phyloP scores from a whole-genome alignment of 2,329 filamentous ascomycete species.

The Fusarium stilboides region DNA sequence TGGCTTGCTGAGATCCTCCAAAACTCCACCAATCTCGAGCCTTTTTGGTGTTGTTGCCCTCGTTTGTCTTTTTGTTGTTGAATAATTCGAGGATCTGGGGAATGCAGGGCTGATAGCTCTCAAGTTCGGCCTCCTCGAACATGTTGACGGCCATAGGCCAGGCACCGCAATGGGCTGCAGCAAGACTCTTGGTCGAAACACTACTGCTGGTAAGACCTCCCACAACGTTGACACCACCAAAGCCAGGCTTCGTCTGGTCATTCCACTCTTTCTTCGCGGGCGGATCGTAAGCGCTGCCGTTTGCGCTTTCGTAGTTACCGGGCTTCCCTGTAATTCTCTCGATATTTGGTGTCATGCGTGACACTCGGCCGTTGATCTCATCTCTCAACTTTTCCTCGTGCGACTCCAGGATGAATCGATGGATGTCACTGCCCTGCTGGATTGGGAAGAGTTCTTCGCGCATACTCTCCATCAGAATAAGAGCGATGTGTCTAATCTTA shows the following conservation, averaged over 20 bases:
- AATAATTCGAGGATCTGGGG: conserved; percentile 57
- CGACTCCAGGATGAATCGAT: conserved; percentile 53
- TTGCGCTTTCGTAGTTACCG: conserved; percentile 32
- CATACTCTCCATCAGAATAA: conserved; percentile 62
- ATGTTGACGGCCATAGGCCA: conserved; percentile 60
- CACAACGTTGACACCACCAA: conserved; percentile 59
- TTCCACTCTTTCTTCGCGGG: conserved; percentile 46
- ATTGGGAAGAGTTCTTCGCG: conserved; percentile 62
- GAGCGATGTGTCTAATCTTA: conserved; percentile 61
- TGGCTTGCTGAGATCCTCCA: conserved; percentile 16
- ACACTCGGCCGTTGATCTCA: conserved; percentile 48
- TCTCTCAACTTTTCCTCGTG: conserved; percentile 52
- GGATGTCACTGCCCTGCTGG: conserved; percentile 58
- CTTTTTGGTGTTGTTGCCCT: conserved; percentile 24
- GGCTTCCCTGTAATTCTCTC: conserved; percentile 43
- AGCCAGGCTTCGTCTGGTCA: conserved; percentile 32
- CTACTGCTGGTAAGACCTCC: conserved; percentile 59
- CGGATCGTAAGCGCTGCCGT: conserved; percentile 49
- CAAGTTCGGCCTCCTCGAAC: conserved; percentile 58
- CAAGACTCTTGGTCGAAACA: conserved; percentile 61
- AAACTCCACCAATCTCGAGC: conserved; percentile 22
- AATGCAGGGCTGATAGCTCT: conserved; percentile 62
- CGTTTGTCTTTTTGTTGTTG: conserved; percentile 45
- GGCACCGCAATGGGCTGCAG: conserved; percentile 60
- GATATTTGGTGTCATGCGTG: conserved; percentile 49